phyloP scores from a whole-genome alignment of 2,329 filamentous ascomycete genomes.

The Botrytis paeoniae region DNA sequence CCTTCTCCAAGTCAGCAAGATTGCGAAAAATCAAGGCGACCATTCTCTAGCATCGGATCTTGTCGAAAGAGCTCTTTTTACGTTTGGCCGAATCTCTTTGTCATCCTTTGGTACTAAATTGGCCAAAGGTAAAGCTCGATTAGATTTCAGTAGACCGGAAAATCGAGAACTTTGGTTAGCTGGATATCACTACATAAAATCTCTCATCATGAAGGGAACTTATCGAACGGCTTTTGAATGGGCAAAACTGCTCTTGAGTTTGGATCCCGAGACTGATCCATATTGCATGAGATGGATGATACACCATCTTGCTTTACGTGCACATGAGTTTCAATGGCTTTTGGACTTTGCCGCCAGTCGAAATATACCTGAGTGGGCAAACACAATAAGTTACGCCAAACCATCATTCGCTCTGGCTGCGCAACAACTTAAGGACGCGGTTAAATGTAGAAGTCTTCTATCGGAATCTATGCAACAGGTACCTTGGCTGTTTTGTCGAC shows the following conservation, averaged over 20 bases:
- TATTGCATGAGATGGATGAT: slow-evolving; percentile 79
- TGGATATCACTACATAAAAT: slow-evolving; percentile 83
- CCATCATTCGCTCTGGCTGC: slow-evolving; percentile 77
- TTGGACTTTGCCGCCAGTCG: slow-evolving; percentile 61
- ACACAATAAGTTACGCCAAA: slow-evolving; percentile 64
- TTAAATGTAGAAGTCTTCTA: slow-evolving; percentile 63
- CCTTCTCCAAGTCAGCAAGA: slow-evolving; percentile 87
- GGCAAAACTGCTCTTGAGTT: slow-evolving; percentile 76
- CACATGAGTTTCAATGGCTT: slow-evolving; percentile 72
- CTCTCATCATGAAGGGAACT: slow-evolving; percentile 84
- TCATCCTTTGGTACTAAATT: slow-evolving; percentile 77
- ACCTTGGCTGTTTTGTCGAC: slow-evolving; percentile 79
- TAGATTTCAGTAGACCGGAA: slow-evolving; percentile 78
- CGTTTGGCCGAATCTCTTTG: slow-evolving; percentile 83
- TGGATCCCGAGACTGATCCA: slow-evolving; percentile 72
- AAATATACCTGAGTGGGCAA: slow-evolving; percentile 41
- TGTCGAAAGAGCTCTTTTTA: slow-evolving; percentile 86
- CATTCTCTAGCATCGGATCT: slow-evolving; percentile 82
- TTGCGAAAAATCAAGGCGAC: slow-evolving; percentile 89
- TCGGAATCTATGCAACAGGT: slow-evolving; percentile 65
- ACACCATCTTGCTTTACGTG: slow-evolving; percentile 80
- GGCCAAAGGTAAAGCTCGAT: slow-evolving; percentile 71
- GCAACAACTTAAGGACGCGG: slow-evolving; percentile 64
- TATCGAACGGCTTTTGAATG: slow-evolving; percentile 92
- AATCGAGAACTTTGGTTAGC: slow-evolving; percentile 93